phyloP scores from a whole-genome alignment of 345 rosid species.

The Carallia pectinifolia region DNA sequence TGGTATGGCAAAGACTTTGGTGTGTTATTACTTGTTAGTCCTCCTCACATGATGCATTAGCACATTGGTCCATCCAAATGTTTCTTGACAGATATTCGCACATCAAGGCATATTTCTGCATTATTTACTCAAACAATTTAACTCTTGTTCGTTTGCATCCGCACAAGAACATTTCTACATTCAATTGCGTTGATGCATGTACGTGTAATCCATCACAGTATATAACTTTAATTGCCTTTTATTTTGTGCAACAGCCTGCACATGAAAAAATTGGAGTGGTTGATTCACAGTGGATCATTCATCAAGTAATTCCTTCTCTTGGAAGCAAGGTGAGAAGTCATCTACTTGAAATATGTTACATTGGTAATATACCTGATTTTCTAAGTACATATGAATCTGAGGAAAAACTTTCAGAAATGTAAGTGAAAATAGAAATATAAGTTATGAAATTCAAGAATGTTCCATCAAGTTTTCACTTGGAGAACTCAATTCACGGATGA shows the following conservation, averaged over 20 bases:
- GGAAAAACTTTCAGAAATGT: not conserved
- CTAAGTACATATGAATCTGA: not conserved
- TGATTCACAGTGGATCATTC: constrained; percentile 97
- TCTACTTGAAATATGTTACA: not conserved
- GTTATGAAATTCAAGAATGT: not conserved
- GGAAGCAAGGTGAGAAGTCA: constrained; percentile 63
- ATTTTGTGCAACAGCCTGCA: constrained; percentile 61
- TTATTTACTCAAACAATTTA: not conserved
- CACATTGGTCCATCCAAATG: no score
- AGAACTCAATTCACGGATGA: not conserved
- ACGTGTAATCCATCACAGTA: not conserved
- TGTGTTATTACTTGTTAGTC: no score
- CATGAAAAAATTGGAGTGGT: constrained; percentile 94
- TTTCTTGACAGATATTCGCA: no score
- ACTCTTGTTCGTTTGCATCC: not conserved
- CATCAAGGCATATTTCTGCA: not conserved
- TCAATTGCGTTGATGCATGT: not conserved
- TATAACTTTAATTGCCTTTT: not conserved
- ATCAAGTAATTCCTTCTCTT: constrained; percentile 88
- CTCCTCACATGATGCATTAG: no score
- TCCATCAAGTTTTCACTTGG: not conserved
- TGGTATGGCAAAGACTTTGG: not conserved
- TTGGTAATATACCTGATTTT: not conserved
- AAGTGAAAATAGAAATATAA: not conserved
- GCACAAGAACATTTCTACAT: not conserved